These are phyloP conservation scores for Solanum hybrid DNA, from an alignment of 305 asterid genomes.

Conservation along the genomic window DNA sequence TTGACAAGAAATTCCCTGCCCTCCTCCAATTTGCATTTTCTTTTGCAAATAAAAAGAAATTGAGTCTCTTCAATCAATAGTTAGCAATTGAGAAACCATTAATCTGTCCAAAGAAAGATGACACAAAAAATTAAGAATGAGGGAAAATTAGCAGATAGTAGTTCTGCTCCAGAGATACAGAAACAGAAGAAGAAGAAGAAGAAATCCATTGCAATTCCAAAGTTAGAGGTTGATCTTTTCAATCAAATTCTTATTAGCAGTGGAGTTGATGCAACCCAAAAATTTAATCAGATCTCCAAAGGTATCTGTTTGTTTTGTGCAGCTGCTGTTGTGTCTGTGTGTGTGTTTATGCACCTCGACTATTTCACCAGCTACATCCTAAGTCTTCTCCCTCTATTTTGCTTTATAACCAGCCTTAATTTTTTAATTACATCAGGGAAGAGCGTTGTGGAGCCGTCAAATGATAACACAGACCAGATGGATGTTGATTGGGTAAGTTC, in stretches of 20 bases:
- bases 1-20: background rate
- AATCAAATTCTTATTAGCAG: background rate
- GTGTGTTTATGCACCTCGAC: background rate
- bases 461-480: background rate
- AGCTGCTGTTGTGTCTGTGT: background rate
- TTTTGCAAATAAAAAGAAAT: background rate
- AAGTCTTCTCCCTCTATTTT: background rate
- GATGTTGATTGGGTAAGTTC: background rate
- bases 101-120: background rate
- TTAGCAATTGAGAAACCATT: background rate
- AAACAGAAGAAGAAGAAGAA: background rate
- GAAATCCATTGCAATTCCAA: background rate
- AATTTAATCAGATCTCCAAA: background rate
- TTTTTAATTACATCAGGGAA: background rate
- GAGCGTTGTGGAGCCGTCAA: background rate
- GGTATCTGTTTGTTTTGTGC: background rate
- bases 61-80: background rate
- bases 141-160: background rate
- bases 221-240: background rate
- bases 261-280: background rate
- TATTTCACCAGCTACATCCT: background rate
- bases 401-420: background rate
- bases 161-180: background rate
- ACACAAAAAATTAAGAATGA: background rate
- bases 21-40: background rate